Base-by-base conservation (phyloP, 495 filamentous ascomycete genomes). In the Podospora pseudopauciseta region DNA sequence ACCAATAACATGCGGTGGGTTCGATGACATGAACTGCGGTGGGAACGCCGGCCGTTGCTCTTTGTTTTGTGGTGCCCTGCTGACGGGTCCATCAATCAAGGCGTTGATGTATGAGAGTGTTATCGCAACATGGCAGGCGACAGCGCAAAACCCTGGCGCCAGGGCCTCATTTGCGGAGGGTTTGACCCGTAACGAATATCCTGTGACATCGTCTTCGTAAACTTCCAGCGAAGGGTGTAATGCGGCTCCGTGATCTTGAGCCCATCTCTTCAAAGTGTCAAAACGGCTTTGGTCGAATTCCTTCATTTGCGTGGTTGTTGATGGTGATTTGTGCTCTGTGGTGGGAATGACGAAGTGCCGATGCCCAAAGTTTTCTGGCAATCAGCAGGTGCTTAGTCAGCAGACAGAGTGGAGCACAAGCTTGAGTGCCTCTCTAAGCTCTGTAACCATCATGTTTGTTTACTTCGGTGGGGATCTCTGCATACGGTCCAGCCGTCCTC, bases 61-160 rank as follows among this genome's bases (percentile, higher is more conserved):
- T 4, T 55, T 44, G 15, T 23, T 34, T 30, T 18, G 19, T 58
- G 56, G 18, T 5, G 59, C 15, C 4, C 3, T 28, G 16, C 7
- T 16, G 39, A 72, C 49, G 20, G 76, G 67, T 2, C 76, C 75
- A 28, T 74, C 76, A 61, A 68, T 58, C n/a, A 84, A 70, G 59
- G 79, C 80, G 59, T 84, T 81, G 60, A 83, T 72, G 64, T 78
- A 83, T 0, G 81, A 83, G 3, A 84, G 75, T 0, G 82, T 81
- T 34, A 72, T 79, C 16, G 71, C 72, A 4, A 77, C 55, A 5
- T 80, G 78, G 26, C 82, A 80, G 3, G 71, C 71, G 63, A 82
- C 79, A 28, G 82, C 78, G 18, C 27, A 60, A 13, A 80, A 79
- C 0, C 73, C 76, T 1, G 72, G 64, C 15, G 70, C 30, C 19